Percentiles rank a stretch among this genome's conserved stretches.
Conservation (phyloP, 352 stramenopile species). For the Pythium utonaiense region DNA sequence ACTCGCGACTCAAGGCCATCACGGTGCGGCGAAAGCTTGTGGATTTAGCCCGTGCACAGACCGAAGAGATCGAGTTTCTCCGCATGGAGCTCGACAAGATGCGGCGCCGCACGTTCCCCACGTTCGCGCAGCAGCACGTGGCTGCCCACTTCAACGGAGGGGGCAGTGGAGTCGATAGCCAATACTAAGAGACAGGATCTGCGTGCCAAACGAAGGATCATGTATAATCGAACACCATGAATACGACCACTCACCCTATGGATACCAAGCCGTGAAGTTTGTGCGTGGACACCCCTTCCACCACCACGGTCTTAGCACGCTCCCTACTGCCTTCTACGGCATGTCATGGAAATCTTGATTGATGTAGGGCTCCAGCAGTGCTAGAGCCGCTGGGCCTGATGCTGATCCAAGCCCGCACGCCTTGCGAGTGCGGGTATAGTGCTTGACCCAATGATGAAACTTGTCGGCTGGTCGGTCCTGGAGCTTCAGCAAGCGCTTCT, state of each 20-base stretch:
- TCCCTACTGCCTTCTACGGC: not conserved
- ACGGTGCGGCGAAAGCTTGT: constrained; percentile 85
- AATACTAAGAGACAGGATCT: constrained; percentile 4
- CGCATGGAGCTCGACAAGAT: constrained; percentile 89
- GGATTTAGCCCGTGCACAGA: constrained; percentile 87
- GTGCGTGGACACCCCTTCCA: too few species aligned
- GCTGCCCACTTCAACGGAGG: constrained; percentile 24
- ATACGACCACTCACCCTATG: too few species aligned
- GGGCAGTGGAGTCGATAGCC: constrained; percentile 15
- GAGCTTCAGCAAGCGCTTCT: constrained; percentile 21
- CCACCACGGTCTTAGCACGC: not conserved
- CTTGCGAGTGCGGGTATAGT: constrained; percentile 5
- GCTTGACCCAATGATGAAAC: constrained; percentile 16
- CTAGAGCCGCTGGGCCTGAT: not conserved
- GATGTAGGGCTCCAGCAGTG: not conserved
- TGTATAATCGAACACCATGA: too few species aligned
- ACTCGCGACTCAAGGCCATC: constrained; percentile 84
- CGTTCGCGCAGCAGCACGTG: constrained; percentile 69
- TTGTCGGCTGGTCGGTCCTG: constrained; percentile 8
- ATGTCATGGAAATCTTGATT: not conserved
- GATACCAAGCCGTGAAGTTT: too few species aligned
- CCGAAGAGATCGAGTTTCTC: constrained; percentile 89
- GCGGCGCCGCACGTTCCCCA: constrained; percentile 90
- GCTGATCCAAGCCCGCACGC: constrained; percentile 3
- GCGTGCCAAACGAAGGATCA: too few species aligned